Conservation (phyloP, 2,329 filamentous ascomycete species). For the Coniochaeta hoffmannii region DNA sequence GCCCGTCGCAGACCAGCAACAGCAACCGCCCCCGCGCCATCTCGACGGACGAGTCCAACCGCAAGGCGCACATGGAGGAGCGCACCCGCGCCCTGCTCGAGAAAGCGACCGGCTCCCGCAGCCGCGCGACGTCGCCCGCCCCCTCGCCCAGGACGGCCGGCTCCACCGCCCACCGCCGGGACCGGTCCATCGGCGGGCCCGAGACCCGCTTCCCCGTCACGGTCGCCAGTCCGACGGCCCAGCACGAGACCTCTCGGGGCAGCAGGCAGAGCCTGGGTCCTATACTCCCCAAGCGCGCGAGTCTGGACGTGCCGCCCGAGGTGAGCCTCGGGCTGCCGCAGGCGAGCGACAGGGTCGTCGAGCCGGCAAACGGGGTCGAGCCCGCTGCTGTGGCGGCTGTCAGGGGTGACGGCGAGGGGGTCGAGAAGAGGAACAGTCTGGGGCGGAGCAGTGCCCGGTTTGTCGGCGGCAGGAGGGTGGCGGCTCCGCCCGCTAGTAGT, state of each 20-base stretch:
- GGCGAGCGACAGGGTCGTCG: not conserved
- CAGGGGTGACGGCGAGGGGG: conserved; percentile 14
- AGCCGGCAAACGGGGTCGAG: conserved; percentile 31
- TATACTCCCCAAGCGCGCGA: conserved; percentile 52
- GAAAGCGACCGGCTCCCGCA: conserved; percentile 55
- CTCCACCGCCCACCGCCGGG: conserved; percentile 57
- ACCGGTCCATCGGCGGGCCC: conserved; percentile 66
- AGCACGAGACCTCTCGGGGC: conserved; percentile 30
- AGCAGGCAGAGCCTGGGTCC: conserved; percentile 44
- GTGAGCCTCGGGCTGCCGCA: conserved; percentile 34
- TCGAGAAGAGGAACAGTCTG: conserved; percentile 60
- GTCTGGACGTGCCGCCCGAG: conserved; percentile 72
- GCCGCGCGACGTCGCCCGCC: conserved; percentile 67
- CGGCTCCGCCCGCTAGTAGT: not conserved
- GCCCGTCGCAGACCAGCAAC: conserved; percentile 19
- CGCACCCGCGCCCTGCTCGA: conserved; percentile 75
- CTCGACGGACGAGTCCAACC: conserved; percentile 92
- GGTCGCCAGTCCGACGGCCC: conserved; percentile 51
- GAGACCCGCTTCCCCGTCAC: conserved; percentile 81
- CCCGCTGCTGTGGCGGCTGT: conserved; percentile 15
- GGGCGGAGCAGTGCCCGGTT: conserved; percentile 45
- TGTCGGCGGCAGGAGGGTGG: conserved; percentile 30
- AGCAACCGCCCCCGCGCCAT: conserved; percentile 72
- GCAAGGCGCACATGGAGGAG: conserved; percentile 90
- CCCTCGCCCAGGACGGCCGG: conserved; percentile 37